A percentile compares a stretch with the other conserved stretches of the same genome.
Conservation (phyloP, 352 stramenopile species). For the Globisporangium splendens region DNA sequence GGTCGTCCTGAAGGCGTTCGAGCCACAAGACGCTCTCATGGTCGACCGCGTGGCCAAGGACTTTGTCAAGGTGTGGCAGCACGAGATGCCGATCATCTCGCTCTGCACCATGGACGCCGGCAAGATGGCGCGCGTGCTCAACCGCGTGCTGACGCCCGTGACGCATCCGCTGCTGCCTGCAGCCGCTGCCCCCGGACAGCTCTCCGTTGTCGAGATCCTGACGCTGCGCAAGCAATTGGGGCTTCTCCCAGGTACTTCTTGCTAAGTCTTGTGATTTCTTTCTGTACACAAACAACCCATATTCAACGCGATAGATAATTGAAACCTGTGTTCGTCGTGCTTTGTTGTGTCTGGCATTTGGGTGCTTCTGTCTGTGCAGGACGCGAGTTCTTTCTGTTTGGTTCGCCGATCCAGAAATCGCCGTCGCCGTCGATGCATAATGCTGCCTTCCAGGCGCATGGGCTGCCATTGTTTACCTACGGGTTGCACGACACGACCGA, state of each 20-base stretch:
- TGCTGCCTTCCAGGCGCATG: constrained; percentile 85
- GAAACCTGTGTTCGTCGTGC: constrained; percentile 7
- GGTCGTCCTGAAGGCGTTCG: constrained; percentile 85
- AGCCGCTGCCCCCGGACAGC: constrained; percentile 94
- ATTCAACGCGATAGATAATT: constrained; percentile 6
- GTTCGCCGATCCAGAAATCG: constrained; percentile 94
- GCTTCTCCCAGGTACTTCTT: constrained; percentile 72
- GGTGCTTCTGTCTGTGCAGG: constrained; percentile 18
- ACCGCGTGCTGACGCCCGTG: constrained; percentile 94
- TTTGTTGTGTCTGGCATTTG: constrained; percentile 3
- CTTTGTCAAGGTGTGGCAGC: constrained; percentile 42
- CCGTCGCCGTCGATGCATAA: constrained; percentile 98
- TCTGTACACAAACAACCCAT: not conserved
- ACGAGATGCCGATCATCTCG: constrained; percentile 92
- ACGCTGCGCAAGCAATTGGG: constrained; percentile 73
- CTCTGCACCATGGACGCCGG: constrained; percentile 92
- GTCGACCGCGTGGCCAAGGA: constrained; percentile 64
- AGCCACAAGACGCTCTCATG: constrained; percentile 84
- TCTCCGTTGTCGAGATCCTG: constrained; percentile 95
- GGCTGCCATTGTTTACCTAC: constrained; percentile 90
- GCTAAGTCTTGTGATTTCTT: constrained; percentile 10
- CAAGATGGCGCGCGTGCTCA: constrained; percentile 93
- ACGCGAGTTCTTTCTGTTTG: constrained; percentile 94
- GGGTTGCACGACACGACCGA: constrained; percentile 70
- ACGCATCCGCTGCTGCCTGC: constrained; percentile 92